These are phyloP conservation scores for Naganishia sp. DNA, from an alignment of 1,284 basidiomycete genomes.

Conservation along the genomic window DNA sequence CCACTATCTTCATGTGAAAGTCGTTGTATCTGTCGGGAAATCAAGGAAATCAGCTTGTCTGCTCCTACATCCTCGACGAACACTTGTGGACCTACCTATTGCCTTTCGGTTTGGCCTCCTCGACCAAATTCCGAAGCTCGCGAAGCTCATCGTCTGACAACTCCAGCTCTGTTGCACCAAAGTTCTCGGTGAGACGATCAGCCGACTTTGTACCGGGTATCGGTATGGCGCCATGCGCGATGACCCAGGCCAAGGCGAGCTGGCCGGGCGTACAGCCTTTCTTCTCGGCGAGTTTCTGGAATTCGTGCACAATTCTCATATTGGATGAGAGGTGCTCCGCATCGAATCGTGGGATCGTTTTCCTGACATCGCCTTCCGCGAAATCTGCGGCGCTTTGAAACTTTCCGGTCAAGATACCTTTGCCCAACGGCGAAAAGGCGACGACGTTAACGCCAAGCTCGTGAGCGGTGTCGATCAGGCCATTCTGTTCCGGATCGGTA, in stretches of 20 bases:
- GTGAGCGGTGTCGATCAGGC: slow-evolving; percentile 51
- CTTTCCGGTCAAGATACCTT: slow-evolving; percentile 52
- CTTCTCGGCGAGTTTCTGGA: slow-evolving; percentile 41
- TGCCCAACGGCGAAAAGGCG: slow-evolving; percentile 52
- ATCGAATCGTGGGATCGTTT: slow-evolving; percentile 45
- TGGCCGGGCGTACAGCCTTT: slow-evolving; percentile 52
- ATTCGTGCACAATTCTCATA: slow-evolving; percentile 44
- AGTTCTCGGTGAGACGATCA: slow-evolving; percentile 50
- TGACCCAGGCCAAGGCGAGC: slow-evolving; percentile 56
- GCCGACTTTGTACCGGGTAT: slow-evolving; percentile 51
- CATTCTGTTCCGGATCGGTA: slow-evolving; percentile 53
- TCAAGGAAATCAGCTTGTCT: not conserved
- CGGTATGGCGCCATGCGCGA: slow-evolving; percentile 51
- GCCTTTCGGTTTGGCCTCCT: slow-evolving; percentile 41
- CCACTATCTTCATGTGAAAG: slow-evolving; percentile 11
- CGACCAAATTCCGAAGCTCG: slow-evolving; percentile 44
- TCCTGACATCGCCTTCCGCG: slow-evolving; percentile 44
- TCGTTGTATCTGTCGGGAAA: slow-evolving; percentile 19
- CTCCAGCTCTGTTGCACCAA: slow-evolving; percentile 41
- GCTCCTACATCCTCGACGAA: not conserved
- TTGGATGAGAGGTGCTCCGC: slow-evolving; percentile 51
- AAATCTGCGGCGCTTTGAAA: slow-evolving; percentile 43
- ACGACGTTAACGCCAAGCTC: slow-evolving; percentile 52
- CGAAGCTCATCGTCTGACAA: slow-evolving; percentile 44
- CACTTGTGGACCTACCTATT: slow-evolving; percentile 30